Percentiles rank a stretch among this genome's conserved stretches.
These are phyloP conservation scores for Trichoderma sp. DNA, from an alignment of 2,329 filamentous ascomycete genomes.

Conservation along the genomic window DNA sequence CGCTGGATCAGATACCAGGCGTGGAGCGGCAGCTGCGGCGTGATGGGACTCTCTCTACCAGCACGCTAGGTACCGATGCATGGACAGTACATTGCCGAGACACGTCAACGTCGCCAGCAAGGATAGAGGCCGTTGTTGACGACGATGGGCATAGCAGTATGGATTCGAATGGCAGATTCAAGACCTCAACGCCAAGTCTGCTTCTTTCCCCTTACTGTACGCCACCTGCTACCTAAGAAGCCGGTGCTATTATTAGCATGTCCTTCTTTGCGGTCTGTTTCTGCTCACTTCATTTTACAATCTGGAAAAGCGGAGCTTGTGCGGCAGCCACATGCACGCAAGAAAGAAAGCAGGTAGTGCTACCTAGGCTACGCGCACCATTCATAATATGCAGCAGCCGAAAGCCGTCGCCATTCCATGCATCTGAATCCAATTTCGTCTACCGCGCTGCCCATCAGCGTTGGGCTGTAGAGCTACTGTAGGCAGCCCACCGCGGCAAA, in stretches of 20 bases:
- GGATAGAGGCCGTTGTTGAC: neutral
- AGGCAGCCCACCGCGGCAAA: neutral
- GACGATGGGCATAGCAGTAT: neutral
- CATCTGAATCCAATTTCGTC: neutral
- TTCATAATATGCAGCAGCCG: neutral
- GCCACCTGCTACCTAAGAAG: neutral
- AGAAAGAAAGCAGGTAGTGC: neutral
- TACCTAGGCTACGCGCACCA: neutral
- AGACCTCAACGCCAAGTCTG: neutral
- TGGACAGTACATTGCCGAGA: constrained; percentile 18
- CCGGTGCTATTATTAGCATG: neutral
- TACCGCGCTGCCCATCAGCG: neutral
- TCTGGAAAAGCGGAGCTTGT: constrained; percentile 1
- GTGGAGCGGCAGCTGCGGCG: constrained; percentile 15
- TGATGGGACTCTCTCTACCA: constrained; percentile 5
- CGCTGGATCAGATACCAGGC: constrained; percentile 22
- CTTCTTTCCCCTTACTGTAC: neutral
- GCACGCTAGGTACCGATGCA: constrained; percentile 20
- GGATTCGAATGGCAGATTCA: neutral
- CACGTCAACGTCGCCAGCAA: constrained; percentile 21
- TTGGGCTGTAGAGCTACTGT: neutral
- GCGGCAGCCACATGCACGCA: neutral
- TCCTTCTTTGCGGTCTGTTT: neutral
- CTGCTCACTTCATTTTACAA: neutral
- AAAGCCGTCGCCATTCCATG: neutral